Conservation (phyloP, 2,329 filamentous ascomycete species). For the Thelonectria blattea region DNA sequence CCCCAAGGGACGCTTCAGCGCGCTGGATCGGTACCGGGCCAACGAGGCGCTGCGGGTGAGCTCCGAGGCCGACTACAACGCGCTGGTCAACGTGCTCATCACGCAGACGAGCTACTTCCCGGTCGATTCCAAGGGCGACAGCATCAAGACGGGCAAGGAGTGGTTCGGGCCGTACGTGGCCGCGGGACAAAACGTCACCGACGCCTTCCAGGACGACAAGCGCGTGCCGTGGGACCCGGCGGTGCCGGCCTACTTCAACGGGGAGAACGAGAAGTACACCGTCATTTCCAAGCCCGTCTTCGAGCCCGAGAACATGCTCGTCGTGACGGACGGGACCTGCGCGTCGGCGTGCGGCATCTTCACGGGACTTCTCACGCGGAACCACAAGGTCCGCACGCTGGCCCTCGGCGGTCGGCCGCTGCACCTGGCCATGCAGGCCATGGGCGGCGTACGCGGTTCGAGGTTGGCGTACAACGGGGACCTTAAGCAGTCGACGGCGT, state of each 20-base stretch:
- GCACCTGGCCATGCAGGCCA: conserved; percentile 61
- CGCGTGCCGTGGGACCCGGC: conserved; percentile 18
- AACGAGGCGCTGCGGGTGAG: conserved; percentile 29
- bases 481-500: conserved; percentile 12
- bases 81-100: conserved; percentile 22
- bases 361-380: conserved; percentile 43
- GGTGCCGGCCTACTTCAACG: conserved; percentile 28
- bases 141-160: conserved; percentile 28
- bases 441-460: conserved; percentile 69
- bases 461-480: conserved; percentile 29
- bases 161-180: conserved; percentile 34
- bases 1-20: conserved; percentile 27
- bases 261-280: conserved; percentile 24
- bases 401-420: conserved; percentile 66
- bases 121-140: conserved; percentile 14
- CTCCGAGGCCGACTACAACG: conserved; percentile 27
- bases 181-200: conserved; percentile 31
- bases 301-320: conserved; percentile 35
- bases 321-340: conserved; percentile 34
- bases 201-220: conserved; percentile 28
- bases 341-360: conserved; percentile 35
- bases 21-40: conserved; percentile 32
- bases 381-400: conserved; percentile 44
- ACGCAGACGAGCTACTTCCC: conserved; percentile 22
- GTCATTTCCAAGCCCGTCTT: conserved; percentile 27